Percentiles rank a stretch among this genome's conserved stretches.
phyloP scores from a whole-genome alignment of 352 stramenopile genomes.

The Thalassiosira delicatula region DNA sequence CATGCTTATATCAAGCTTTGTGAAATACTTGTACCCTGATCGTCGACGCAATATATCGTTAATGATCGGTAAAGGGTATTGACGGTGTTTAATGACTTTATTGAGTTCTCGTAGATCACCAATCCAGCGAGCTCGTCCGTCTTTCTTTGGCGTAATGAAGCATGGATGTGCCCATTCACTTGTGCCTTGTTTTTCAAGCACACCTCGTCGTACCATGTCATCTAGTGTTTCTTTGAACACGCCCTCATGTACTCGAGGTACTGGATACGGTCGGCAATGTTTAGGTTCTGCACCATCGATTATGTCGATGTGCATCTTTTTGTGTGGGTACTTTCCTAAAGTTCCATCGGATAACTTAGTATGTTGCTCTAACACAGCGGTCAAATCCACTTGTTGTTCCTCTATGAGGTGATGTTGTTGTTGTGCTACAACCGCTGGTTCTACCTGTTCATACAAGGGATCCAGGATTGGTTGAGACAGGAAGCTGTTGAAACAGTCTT shows the following conservation, averaged over 20 bases:
- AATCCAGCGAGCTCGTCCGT: slow-evolving; percentile 60
- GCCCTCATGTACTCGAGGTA: slow-evolving; percentile 18
- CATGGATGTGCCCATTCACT: slow-evolving; percentile 36
- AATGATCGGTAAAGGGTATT: slow-evolving; percentile 69
- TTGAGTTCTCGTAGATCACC: slow-evolving; percentile 68
- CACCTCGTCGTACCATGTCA: slow-evolving; percentile 14
- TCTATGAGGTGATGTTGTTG: not conserved
- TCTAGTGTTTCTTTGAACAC: slow-evolving; percentile 37
- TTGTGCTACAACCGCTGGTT: not conserved
- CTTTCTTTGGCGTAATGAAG: slow-evolving; percentile 68
- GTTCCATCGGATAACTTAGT: slow-evolving; percentile 44
- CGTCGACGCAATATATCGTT: slow-evolving; percentile 63
- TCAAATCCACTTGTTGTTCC: not conserved
- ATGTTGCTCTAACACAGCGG: slow-evolving; percentile 21
- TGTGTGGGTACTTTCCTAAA: slow-evolving; percentile 29
- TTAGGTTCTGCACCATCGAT: slow-evolving; percentile 9
- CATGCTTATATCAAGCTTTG: slow-evolving; percentile 57
- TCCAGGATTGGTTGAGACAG: not conserved
- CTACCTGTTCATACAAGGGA: not conserved
- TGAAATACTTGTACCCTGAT: slow-evolving; percentile 51
- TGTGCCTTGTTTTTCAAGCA: slow-evolving; percentile 12
- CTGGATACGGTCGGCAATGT: slow-evolving; percentile 19
- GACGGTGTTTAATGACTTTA: slow-evolving; percentile 38
- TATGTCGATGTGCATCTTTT: slow-evolving; percentile 41
- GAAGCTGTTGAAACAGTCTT: not conserved